phyloP scores from a whole-genome alignment of 176 grass and related monocot species.

The Pharus latifolius region DNA sequence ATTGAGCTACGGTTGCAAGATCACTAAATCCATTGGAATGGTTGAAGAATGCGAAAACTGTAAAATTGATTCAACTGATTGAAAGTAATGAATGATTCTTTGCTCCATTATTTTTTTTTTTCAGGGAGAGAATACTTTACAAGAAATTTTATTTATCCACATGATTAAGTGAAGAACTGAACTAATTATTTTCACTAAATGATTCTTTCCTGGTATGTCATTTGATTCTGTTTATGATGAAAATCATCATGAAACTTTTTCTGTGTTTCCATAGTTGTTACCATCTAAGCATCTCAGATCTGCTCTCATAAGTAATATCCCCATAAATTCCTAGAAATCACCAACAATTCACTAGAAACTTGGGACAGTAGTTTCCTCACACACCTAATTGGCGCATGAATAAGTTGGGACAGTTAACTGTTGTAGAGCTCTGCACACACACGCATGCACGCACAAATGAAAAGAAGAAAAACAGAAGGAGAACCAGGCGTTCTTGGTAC shows the following conservation, averaged over 20 bases:
- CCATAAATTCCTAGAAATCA: background rate
- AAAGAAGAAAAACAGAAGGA: too few species aligned
- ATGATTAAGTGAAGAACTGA: background rate
- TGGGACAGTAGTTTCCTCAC: too few species aligned
- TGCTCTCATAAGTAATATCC: background rate
- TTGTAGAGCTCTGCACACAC: background rate
- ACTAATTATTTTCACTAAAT: background rate
- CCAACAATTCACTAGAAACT: background rate
- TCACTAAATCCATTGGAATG: background rate
- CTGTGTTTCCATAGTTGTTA: background rate
- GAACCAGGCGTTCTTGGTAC: too few species aligned
- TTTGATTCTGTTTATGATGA: background rate
- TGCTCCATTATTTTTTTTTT: background rate
- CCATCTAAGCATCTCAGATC: background rate
- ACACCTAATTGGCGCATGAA: too few species aligned
- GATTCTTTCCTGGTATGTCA: background rate
- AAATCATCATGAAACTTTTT: background rate
- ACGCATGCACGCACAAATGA: too few species aligned
- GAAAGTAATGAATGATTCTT: background rate
- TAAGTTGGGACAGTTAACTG: too few species aligned
- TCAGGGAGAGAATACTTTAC: background rate
- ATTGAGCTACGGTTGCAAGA: background rate
- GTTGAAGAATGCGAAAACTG: background rate
- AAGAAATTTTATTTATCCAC: background rate
- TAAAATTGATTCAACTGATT: background rate